Evolutionary conservation across 2,329 filamentous ascomycete genomes (phyloP).

Genomic region (Aureobasidium mangrovei): DNA sequence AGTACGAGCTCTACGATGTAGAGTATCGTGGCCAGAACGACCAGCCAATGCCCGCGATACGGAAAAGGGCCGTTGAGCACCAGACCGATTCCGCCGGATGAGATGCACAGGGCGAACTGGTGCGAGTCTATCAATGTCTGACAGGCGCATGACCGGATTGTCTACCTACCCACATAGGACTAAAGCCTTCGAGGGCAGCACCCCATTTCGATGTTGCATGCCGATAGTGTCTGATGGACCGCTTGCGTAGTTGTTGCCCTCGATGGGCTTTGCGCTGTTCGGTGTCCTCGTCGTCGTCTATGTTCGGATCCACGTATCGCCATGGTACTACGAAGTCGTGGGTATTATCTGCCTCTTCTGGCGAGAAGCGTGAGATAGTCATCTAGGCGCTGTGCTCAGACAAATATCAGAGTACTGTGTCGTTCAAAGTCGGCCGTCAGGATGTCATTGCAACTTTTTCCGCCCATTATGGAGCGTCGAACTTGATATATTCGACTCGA

Average conservation of each 20-base stretch:
- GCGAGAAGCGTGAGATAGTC: neutral
- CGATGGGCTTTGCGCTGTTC: conserved; percentile 15
- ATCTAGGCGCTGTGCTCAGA: neutral
- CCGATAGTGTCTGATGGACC: conserved; percentile 14
- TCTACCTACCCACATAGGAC: neutral
- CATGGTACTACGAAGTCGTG: conserved; percentile 13
- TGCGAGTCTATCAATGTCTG: neutral
- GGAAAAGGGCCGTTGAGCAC: conserved; percentile 15
- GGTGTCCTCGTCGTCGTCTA: conserved; percentile 14
- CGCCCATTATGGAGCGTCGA: too few relatives aligned
- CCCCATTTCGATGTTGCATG: conserved; percentile 17
- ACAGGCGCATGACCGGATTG: neutral
- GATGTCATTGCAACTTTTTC: too few relatives aligned
- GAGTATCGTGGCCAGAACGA: conserved; percentile 10
- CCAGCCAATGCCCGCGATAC: conserved; percentile 12
- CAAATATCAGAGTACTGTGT: neutral
- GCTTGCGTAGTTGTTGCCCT: conserved; percentile 11
- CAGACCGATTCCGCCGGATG: conserved; percentile 12
- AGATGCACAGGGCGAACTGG: conserved; percentile 13
- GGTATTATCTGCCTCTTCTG: neutral
- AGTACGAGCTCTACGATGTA: conserved; percentile 12
- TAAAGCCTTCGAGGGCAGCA: conserved; percentile 11
- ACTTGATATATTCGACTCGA: too few relatives aligned
- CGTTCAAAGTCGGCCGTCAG: too few relatives aligned
- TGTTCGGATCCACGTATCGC: neutral